These are phyloP conservation scores for Colletotrichum musae DNA, from an alignment of 2,329 filamentous ascomycete genomes.

Conservation along the genomic window DNA sequence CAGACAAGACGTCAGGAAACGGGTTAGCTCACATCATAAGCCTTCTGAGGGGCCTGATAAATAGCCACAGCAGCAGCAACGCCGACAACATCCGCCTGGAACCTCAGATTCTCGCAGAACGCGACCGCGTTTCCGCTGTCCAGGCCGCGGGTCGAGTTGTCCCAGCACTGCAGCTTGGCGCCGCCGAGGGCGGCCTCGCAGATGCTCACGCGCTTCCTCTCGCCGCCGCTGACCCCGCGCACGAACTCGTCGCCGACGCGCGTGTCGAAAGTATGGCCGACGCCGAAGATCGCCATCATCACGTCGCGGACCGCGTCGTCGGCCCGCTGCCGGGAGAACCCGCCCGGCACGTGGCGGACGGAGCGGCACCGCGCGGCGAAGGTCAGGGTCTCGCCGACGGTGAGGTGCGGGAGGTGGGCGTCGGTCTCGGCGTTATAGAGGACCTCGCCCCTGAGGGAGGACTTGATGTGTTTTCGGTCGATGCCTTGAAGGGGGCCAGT, in stretches of 20 bases:
- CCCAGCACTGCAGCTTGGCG: slow-evolving; percentile 74
- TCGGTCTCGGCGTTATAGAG: slow-evolving; percentile 78
- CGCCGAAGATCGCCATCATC: slow-evolving; percentile 74
- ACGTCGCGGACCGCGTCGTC: slow-evolving; percentile 65
- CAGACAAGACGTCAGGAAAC: too few species aligned
- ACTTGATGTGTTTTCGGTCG: slow-evolving; percentile 18
- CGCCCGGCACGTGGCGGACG: slow-evolving; percentile 61
- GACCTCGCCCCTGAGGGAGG: slow-evolving; percentile 68
- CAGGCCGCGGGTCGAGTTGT: slow-evolving; percentile 81
- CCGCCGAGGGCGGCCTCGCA: slow-evolving; percentile 72
- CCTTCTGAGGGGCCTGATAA: slow-evolving; percentile 41
- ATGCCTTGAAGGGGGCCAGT: slow-evolving; percentile 7
- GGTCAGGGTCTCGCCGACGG: slow-evolving; percentile 73
- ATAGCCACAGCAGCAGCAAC: slow-evolving; percentile 32
- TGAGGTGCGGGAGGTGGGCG: slow-evolving; percentile 71
- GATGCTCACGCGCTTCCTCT: slow-evolving; percentile 77
- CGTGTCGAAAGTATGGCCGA: slow-evolving; percentile 80
- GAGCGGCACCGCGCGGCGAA: slow-evolving; percentile 70
- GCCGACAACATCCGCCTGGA: slow-evolving; percentile 52
- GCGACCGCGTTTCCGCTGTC: slow-evolving; percentile 70
- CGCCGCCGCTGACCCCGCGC: slow-evolving; percentile 80
- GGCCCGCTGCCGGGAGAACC: slow-evolving; percentile 57
- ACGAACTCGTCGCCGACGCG: slow-evolving; percentile 83
- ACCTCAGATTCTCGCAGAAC: slow-evolving; percentile 66
- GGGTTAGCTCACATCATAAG: slow-evolving; percentile 39